Conservation (phyloP, 2,329 filamentous ascomycete genomes). For the Penicillium freii region DNA sequence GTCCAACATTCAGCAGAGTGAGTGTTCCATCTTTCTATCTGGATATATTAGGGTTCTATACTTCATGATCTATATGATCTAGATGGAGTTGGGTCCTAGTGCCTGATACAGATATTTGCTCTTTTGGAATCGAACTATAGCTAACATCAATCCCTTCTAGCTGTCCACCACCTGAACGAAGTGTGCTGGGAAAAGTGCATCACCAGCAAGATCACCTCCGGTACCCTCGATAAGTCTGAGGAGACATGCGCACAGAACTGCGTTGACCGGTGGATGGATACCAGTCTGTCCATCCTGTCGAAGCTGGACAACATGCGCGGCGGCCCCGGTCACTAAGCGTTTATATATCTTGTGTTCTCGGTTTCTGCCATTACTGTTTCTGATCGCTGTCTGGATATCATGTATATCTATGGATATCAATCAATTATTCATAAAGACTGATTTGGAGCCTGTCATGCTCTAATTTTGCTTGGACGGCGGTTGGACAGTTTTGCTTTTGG, state of each 20-base stretch:
- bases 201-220: constrained; percentile 67
- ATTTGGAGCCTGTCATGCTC: background rate
- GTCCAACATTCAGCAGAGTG: constrained; percentile 56
- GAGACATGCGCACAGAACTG: constrained; percentile 87
- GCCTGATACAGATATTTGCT: background rate
- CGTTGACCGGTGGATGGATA: constrained; percentile 89
- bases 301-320: constrained; percentile 68
- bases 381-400: background rate
- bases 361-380: background rate
- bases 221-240: constrained; percentile 72
- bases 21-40: constrained; percentile 16
- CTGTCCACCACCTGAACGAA: constrained; percentile 67
- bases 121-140: background rate
- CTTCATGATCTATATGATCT: background rate
- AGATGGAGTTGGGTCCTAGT: too few species aligned
- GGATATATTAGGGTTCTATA: background rate
- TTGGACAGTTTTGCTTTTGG: constrained; percentile 3
- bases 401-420: background rate
- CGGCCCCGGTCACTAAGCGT: constrained; percentile 25
- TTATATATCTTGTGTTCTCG: background rate
- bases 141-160: constrained; percentile 37
- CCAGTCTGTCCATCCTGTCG: constrained; percentile 79
- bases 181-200: constrained; percentile 96
- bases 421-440: background rate
- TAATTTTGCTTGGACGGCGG: background rate